Base-by-base conservation (phyloP, 2,329 filamentous ascomycete genomes). In the Penicillium sp. region DNA sequence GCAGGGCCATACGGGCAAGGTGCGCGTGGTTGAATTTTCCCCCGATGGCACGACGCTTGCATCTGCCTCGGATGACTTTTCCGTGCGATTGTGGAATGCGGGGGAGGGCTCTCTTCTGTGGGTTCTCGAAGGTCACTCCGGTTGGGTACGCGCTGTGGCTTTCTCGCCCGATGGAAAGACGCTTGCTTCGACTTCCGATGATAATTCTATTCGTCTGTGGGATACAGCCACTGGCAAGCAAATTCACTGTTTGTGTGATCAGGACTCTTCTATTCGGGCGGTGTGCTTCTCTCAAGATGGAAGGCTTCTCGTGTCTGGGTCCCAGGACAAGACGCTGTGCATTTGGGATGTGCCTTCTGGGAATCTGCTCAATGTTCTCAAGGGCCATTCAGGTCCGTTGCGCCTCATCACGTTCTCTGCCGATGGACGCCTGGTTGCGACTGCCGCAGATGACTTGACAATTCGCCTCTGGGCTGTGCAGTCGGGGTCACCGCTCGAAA, bases 261-360 rank as follows among this genome's bases (percentile, higher is more conserved):
- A 54, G 32, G 27, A 44, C n/a, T 16, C 51, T 5, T 54, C 51
- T 8, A 50, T 40, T 22, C 36, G 46, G 41, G 51, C 46, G 9
- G 46, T 54, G 6, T 50, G 51, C 21, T 54, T 54, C 34, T 54
- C 51, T 34, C 51, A 39, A 2, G 9, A 49, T 45, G 51, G 51
- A 10, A 44, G 40, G 13, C 41, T 54, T 32, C 34, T 54, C 3
- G 51, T 34, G 2, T 54, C 51, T 4, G 51, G 51, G 7, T 50
- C 51, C 18, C 51, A 40, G 32, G 46, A 54, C 27, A 54, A 54
- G 27, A 48, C 36, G 16, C 22, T 54, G 46, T 46, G 41, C 40
- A 50, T 54, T n/a, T 54, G 51, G 51, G 41, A 54, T 27, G 50
- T 46, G n/a, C 16, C 34, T 45, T 50, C 51, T 21, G 51, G 51